Percentiles rank a stretch among this genome's conserved stretches.
These are phyloP conservation scores for Candida taoyuanica DNA, from an alignment of 805 yeast genomes.

Conservation along the genomic window DNA sequence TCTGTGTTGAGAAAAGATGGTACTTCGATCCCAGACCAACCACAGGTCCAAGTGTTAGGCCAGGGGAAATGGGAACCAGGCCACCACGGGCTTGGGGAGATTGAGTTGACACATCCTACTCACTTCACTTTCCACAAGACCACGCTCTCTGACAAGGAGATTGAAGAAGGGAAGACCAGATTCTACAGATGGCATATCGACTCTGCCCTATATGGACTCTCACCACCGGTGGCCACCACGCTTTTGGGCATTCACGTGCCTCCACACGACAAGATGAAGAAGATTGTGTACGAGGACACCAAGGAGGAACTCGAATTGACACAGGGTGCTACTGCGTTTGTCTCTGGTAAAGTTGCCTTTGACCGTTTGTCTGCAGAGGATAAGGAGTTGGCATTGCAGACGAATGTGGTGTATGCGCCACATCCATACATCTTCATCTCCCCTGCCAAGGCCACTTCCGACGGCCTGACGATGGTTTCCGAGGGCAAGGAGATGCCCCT, in stretches of 20 bases:
- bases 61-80: slow-evolving; percentile 66
- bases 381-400: slow-evolving; percentile 64
- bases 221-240: slow-evolving; percentile 86
- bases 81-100: slow-evolving; percentile 48
- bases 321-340: slow-evolving; percentile 88
- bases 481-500: slow-evolving; percentile 69
- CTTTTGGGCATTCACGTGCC: slow-evolving; percentile 81
- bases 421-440: slow-evolving; percentile 87
- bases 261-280: slow-evolving; percentile 55
- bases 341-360: slow-evolving; percentile 79
- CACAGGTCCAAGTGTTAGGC: slow-evolving; percentile 88
- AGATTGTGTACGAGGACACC: slow-evolving; percentile 60
- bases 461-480: slow-evolving; percentile 80
- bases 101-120: slow-evolving; percentile 74
- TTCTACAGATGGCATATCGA: slow-evolving; percentile 95
- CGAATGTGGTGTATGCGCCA: slow-evolving; percentile 87
- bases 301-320: slow-evolving; percentile 61
- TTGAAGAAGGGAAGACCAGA: slow-evolving; percentile 60
- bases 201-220: slow-evolving; percentile 78
- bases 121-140: slow-evolving; percentile 76
- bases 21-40: slow-evolving; percentile 70
- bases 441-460: slow-evolving; percentile 75
- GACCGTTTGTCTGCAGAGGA: slow-evolving; percentile 63
- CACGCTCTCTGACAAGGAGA: slow-evolving; percentile 58
- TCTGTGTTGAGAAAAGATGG: slow-evolving; percentile 80